Conservation (phyloP, 1,284 basidiomycete species). For the Papiliotrema fonsecae region DNA sequence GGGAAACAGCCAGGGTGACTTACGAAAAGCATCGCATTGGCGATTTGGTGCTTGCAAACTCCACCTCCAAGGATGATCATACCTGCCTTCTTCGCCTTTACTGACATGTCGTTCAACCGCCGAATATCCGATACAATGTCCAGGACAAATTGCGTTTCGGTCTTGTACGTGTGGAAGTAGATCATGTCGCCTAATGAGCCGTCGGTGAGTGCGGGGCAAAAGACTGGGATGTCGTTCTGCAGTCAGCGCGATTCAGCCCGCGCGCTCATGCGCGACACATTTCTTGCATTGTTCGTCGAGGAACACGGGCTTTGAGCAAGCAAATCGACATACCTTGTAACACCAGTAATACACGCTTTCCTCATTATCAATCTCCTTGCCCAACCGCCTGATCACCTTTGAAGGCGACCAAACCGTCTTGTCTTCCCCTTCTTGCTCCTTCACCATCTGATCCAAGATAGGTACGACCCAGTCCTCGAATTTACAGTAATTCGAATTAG, state of each 20-base stretch:
- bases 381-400: constrained; percentile 81
- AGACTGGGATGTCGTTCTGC: constrained; percentile 96
- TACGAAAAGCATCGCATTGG: constrained; percentile 98
- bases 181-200: constrained; percentile 99
- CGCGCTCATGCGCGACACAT: background rate
- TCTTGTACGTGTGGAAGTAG: constrained; percentile 95
- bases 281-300: background rate
- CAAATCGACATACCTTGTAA: constrained; percentile 81
- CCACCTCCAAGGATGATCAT: constrained; percentile 99
- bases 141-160: constrained; percentile 66
- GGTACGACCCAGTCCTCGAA: constrained; percentile 99
- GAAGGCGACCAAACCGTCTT: constrained; percentile 77
- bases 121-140: constrained; percentile 97
- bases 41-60: constrained; percentile 99
- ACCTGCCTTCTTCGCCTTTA: constrained; percentile 86
- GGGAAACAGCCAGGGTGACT: constrained; percentile 31
- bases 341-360: constrained; percentile 99
- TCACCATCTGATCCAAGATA: constrained; percentile 85
- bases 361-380: constrained; percentile 94
- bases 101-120: constrained; percentile 80
- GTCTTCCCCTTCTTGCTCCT: constrained; percentile 65
- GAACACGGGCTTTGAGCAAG: too few relatives aligned
- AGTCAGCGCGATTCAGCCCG: constrained; percentile 1
- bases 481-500: constrained; percentile 98
- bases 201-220: constrained; percentile 96